A percentile compares a stretch with the other conserved stretches of the same genome.
phyloP scores from a whole-genome alignment of 352 stramenopile genomes.

The Phytophthora pistaciae region DNA sequence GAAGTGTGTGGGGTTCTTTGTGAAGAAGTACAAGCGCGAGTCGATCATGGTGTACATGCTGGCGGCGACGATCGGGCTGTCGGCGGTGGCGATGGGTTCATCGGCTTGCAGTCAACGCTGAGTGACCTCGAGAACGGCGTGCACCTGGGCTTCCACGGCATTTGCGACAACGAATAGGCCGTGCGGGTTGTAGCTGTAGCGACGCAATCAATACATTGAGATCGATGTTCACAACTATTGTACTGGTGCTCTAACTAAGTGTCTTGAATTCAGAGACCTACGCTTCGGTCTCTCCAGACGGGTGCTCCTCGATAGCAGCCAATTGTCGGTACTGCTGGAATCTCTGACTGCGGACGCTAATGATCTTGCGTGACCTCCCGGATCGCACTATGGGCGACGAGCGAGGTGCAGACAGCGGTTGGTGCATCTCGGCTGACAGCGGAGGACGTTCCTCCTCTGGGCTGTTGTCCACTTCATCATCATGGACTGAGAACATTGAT shows the following conservation, averaged over 20 bases:
- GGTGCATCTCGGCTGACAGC: conserved; percentile 13
- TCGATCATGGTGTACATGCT: conserved; percentile 83
- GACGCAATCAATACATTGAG: conserved; percentile 13
- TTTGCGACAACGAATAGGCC: conserved; percentile 62
- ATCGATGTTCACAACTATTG: not conserved
- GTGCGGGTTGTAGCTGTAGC: conserved; percentile 11
- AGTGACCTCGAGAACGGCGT: conserved; percentile 61
- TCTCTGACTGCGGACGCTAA: conserved; percentile 59
- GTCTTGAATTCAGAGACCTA: conserved; percentile 20
- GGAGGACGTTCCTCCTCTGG: conserved; percentile 13
- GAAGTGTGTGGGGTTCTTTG: conserved; percentile 84
- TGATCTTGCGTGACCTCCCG: conserved; percentile 49
- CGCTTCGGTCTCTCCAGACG: conserved; percentile 33
- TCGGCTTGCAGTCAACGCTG: conserved; percentile 57
- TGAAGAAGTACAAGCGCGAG: conserved; percentile 91
- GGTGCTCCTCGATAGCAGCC: conserved; percentile 53
- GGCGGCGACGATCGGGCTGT: conserved; percentile 72
- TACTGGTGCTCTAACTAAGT: not conserved
- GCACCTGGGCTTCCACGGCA: conserved; percentile 65
- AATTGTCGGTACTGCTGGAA: conserved; percentile 43
- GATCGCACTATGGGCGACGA: conserved; percentile 15
- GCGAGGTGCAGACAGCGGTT: conserved; percentile 6
- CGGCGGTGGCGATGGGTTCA: conserved; percentile 65
- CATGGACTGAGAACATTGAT: conserved; percentile 26
- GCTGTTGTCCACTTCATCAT: conserved; percentile 27